These are phyloP conservation scores for Elsinoe arachidis DNA, from an alignment of 2,329 filamentous ascomycete genomes.

Conservation along the genomic window DNA sequence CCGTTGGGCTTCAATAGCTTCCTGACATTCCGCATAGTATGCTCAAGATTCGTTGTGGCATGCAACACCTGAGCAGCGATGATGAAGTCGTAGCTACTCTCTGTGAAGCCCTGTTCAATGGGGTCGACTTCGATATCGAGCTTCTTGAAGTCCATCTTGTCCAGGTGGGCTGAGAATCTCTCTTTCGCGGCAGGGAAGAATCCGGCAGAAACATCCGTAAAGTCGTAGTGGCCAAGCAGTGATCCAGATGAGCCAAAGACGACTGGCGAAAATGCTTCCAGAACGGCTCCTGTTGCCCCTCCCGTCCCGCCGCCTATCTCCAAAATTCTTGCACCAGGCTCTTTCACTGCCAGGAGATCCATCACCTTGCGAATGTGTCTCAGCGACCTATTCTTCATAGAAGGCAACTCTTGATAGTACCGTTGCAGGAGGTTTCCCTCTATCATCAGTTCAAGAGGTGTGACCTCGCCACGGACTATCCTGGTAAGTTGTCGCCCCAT, in stretches of 20 bases:
- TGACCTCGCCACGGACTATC: slow-evolving; percentile 21
- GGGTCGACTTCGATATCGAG: slow-evolving; percentile 9
- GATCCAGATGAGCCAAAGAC: no score
- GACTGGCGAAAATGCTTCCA: not conserved
- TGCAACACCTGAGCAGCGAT: not conserved
- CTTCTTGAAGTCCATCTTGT: not conserved
- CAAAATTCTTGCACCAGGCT: not conserved
- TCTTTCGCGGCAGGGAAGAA: not conserved
- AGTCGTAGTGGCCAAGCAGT: not conserved
- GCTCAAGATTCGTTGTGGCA: slow-evolving; percentile 5
- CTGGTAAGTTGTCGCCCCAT: slow-evolving; percentile 19
- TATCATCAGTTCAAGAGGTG: slow-evolving; percentile 26
- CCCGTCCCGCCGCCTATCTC: slow-evolving; percentile 13
- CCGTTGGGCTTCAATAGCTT: slow-evolving; percentile 9
- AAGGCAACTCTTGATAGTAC: no score
- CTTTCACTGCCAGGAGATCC: not conserved
- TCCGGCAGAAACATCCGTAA: slow-evolving; percentile 9
- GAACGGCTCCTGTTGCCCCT: not conserved
- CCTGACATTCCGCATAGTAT: slow-evolving; percentile 1
- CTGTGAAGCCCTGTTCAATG: slow-evolving; percentile 1
- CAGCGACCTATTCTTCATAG: not conserved
- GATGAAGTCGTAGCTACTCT: slow-evolving; percentile 1
- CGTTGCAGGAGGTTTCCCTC: slow-evolving; percentile 21
- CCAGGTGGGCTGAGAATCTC: not conserved
- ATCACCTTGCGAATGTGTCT: not conserved